Evolutionary conservation across 345 rosid species (phyloP).

Genomic region (Salix purpurea): DNA sequence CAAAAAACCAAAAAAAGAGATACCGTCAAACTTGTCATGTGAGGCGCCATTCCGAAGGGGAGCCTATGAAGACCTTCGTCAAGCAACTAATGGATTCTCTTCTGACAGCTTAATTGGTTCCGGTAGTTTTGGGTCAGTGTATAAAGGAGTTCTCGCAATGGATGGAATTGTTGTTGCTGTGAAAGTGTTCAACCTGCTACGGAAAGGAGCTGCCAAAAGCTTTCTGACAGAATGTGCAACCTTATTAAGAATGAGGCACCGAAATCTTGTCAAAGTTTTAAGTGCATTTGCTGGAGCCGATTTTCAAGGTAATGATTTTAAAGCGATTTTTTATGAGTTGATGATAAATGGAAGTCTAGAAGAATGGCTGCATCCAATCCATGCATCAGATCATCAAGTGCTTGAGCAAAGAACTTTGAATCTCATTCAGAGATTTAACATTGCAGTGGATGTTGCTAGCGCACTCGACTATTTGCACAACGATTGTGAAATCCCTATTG

Average conservation of each 20-base stretch:
- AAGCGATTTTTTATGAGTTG: neutral
- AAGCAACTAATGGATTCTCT: neutral
- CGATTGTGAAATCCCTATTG: no score
- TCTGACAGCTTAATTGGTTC: neutral
- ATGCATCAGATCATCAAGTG: neutral
- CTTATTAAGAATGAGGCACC: neutral
- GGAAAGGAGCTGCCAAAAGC: neutral
- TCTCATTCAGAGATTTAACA: neutral
- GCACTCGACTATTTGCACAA: no score
- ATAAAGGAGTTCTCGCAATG: neutral
- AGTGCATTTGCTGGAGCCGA: neutral
- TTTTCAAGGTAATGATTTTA: neutral
- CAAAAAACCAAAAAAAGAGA: neutral
- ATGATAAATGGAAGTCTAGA: conserved; percentile 4
- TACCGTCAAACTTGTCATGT: neutral
- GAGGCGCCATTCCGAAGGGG: neutral
- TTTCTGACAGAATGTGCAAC: neutral
- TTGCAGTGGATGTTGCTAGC: no score
- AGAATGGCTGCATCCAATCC: conserved; percentile 5
- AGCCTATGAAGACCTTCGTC: neutral
- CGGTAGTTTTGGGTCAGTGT: neutral
- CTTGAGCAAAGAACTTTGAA: neutral
- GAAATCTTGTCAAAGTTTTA: neutral
- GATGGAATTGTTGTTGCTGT: neutral
- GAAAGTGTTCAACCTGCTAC: neutral